Conservation (phyloP, 1,139 yeast genomes). For the Pichia sp. region DNA sequence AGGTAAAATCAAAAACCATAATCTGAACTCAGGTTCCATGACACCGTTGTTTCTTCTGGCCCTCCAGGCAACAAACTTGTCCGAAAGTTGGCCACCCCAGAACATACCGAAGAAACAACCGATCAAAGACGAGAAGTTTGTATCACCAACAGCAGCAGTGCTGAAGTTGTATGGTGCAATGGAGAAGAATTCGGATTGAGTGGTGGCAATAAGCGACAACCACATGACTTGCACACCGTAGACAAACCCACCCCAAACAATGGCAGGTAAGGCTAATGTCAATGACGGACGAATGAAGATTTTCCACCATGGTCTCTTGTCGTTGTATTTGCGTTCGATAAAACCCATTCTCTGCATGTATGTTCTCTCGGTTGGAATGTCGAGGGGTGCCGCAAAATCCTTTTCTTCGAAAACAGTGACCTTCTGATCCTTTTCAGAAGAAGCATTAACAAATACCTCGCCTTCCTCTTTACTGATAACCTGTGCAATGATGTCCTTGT, state of each 20-base stretch:
- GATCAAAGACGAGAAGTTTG: slow-evolving; percentile 69
- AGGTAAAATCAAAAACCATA: slow-evolving; percentile 36
- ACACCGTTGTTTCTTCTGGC: slow-evolving; percentile 50
- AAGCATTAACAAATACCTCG: slow-evolving; percentile 2
- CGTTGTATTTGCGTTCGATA: slow-evolving; percentile 39
- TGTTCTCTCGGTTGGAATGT: slow-evolving; percentile 32
- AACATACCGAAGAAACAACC: slow-evolving; percentile 73
- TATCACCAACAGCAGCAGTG: slow-evolving; percentile 64
- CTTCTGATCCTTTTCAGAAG: background rate
- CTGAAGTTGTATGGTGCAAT: slow-evolving; percentile 64
- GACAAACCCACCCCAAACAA: slow-evolving; percentile 46
- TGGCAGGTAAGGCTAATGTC: slow-evolving; percentile 39
- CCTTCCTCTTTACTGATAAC: slow-evolving; percentile 23
- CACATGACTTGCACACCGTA: slow-evolving; percentile 55
- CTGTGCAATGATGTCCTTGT: slow-evolving; percentile 22
- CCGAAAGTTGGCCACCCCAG: slow-evolving; percentile 66
- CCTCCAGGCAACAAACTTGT: slow-evolving; percentile 62
- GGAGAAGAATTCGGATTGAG: slow-evolving; percentile 42
- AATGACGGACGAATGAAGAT: slow-evolving; percentile 40
- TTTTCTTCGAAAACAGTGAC: slow-evolving; percentile 6
- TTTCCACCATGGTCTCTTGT: slow-evolving; percentile 39
- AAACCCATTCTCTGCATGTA: slow-evolving; percentile 38
- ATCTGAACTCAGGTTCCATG: slow-evolving; percentile 39
- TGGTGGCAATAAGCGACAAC: slow-evolving; percentile 43
- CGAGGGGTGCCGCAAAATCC: slow-evolving; percentile 6